Conservation (phyloP, 2,329 filamentous ascomycete genomes). For the Aspergillus novoparasiticus region DNA sequence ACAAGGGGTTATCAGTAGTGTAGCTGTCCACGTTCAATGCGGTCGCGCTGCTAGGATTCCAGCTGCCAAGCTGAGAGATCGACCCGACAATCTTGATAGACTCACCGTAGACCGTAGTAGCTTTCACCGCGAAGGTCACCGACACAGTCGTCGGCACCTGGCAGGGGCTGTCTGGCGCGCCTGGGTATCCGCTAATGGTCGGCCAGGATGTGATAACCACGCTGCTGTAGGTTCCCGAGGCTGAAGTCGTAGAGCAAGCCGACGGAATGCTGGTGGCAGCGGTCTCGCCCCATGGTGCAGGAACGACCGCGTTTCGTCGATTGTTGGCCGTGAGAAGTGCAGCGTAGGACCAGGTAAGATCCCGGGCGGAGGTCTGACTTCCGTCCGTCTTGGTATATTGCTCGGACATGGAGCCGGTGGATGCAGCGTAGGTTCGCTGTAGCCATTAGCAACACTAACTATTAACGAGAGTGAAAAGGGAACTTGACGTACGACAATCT, state of each 20-base stretch:
- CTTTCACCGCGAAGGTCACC: slow-evolving; percentile 65
- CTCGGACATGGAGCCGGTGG: slow-evolving; percentile 42
- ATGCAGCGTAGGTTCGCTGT: slow-evolving; percentile 29
- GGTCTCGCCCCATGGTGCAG: slow-evolving; percentile 36
- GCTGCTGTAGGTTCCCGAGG: slow-evolving; percentile 36
- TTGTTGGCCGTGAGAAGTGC: slow-evolving; percentile 42
- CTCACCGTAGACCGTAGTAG: slow-evolving; percentile 62
- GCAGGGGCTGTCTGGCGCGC: slow-evolving; percentile 15
- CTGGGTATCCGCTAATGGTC: slow-evolving; percentile 14
- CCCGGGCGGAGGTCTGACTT: slow-evolving; percentile 39
- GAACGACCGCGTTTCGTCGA: slow-evolving; percentile 36
- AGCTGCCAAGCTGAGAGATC: slow-evolving; percentile 61
- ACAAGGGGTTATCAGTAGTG: slow-evolving; percentile 61
- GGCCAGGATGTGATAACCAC: slow-evolving; percentile 39
- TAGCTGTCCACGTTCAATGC: slow-evolving; percentile 63
- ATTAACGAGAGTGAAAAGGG: not conserved
- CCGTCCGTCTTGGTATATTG: slow-evolving; percentile 43
- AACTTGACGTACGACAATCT: slow-evolving; percentile 39
- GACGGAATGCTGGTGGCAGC: slow-evolving; percentile 33
- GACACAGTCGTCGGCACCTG: slow-evolving; percentile 48
- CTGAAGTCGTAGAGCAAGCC: slow-evolving; percentile 33
- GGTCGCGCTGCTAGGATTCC: slow-evolving; percentile 60
- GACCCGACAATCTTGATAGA: slow-evolving; percentile 68
- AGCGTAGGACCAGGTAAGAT: slow-evolving; percentile 51
- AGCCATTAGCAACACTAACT: not conserved